Conservation (phyloP, 768 basidiomycete genomes). For the Fomitopsis serialis region DNA sequence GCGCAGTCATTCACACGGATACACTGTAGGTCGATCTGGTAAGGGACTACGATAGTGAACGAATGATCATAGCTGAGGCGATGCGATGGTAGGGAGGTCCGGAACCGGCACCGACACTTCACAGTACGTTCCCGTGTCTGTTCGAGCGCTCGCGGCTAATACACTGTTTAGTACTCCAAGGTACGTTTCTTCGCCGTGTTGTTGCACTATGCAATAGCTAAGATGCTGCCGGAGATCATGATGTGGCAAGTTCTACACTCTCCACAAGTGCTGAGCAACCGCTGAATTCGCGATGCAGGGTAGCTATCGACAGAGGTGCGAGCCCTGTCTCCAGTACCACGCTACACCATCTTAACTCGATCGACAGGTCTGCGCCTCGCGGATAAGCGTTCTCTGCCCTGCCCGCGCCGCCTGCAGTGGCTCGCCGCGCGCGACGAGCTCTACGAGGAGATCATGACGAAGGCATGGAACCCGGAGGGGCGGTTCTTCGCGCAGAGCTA, state of each 20-base stretch:
- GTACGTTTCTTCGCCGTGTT: slow-evolving; percentile 28
- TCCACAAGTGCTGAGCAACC: background rate
- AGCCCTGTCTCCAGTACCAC: background rate
- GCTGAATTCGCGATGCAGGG: slow-evolving; percentile 46
- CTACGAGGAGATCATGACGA: slow-evolving; percentile 91
- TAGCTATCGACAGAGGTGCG: slow-evolving; percentile 86
- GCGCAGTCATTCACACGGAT: background rate
- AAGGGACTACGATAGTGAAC: slow-evolving; percentile 27
- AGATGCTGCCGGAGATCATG: slow-evolving; percentile 59
- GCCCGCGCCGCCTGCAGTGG: slow-evolving; percentile 71
- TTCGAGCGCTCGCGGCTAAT: background rate
- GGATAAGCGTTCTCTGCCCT: slow-evolving; percentile 91
- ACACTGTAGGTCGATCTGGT: slow-evolving; percentile 76
- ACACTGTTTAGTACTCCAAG: slow-evolving; percentile 64
- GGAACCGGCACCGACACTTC: slow-evolving; percentile 80
- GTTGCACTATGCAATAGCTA: background rate
- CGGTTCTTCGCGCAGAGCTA: slow-evolving; percentile 84
- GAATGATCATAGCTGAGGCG: slow-evolving; percentile 9
- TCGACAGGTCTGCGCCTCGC: slow-evolving; percentile 73
- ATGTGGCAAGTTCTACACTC: slow-evolving; percentile 55
- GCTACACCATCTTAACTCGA: background rate
- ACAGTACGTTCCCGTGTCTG: slow-evolving; percentile 44
- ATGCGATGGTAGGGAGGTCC: slow-evolving; percentile 68
- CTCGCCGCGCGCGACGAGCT: slow-evolving; percentile 68
- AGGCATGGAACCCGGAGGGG: slow-evolving; percentile 74